A percentile compares a stretch with the other conserved stretches of the same genome.
Conservation (phyloP, 2,329 filamentous ascomycete genomes). For the Alternaria sp. region DNA sequence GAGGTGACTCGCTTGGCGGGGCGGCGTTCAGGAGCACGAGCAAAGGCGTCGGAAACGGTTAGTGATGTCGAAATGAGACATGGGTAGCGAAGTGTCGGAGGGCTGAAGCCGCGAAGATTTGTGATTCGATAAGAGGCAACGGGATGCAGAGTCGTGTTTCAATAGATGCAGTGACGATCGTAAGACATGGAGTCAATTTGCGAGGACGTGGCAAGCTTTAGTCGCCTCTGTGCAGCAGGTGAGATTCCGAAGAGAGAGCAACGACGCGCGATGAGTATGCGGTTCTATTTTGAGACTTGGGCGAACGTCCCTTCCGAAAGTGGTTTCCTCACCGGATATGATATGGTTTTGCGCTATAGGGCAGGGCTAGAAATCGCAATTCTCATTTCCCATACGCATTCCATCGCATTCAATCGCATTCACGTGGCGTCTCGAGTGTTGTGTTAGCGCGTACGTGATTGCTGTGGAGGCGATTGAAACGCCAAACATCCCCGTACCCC, state of each 20-base stretch:
- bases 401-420: slow-evolving; percentile 13
- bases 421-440: background rate
- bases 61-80: slow-evolving; percentile 17
- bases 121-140: slow-evolving; percentile 12
- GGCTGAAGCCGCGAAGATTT: slow-evolving; percentile 12
- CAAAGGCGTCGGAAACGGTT: slow-evolving; percentile 14
- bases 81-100: slow-evolving; percentile 10
- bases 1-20: slow-evolving; percentile 20
- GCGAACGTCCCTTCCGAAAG: slow-evolving; percentile 3
- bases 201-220: slow-evolving; percentile 15
- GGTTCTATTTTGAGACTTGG: slow-evolving; percentile 20
- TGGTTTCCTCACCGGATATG: slow-evolving; percentile 9
- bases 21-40: slow-evolving; percentile 19
- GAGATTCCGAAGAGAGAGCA: slow-evolving; percentile 6
- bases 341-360: slow-evolving; percentile 1
- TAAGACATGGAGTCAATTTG: slow-evolving; percentile 8
- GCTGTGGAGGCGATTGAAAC: slow-evolving; percentile 5
- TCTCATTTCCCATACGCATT: slow-evolving; percentile 15
- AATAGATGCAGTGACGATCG: slow-evolving; percentile 10
- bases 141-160: slow-evolving; percentile 6
- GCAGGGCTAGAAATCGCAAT: slow-evolving; percentile 8
- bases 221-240: slow-evolving; percentile 3
- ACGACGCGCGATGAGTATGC: slow-evolving; percentile 10
- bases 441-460: slow-evolving; percentile 6
- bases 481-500: background rate